A percentile compares a stretch with the other conserved stretches of the same genome.
Conservation (phyloP, 495 filamentous ascomycete species). For the Achaetomiella virescens region DNA sequence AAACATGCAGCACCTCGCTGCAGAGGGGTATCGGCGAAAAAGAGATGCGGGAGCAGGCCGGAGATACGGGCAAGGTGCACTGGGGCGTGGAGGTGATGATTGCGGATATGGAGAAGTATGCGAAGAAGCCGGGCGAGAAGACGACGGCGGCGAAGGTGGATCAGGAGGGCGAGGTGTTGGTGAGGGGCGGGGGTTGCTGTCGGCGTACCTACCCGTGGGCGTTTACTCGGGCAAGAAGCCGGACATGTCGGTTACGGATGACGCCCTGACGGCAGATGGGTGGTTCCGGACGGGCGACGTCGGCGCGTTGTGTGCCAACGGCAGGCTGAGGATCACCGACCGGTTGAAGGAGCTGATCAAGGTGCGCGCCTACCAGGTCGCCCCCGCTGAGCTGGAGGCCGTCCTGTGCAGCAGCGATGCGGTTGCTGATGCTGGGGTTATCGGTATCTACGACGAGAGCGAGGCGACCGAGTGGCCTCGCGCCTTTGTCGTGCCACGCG, state of each 20-base stretch:
- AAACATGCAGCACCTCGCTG: constrained; percentile 57
- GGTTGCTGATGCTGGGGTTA: constrained; percentile 57
- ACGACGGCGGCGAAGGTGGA: constrained; percentile 42
- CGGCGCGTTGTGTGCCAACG: constrained; percentile 50
- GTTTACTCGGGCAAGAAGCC: constrained; percentile 7
- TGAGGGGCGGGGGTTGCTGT: constrained; percentile 52
- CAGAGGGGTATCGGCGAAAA: constrained; percentile 48
- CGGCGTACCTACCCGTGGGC: constrained; percentile 44
- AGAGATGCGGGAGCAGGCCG: constrained; percentile 53
- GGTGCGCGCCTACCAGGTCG: constrained; percentile 65
- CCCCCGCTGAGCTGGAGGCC: constrained; percentile 65
- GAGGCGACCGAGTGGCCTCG: constrained; percentile 37
- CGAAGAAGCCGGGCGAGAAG: constrained; percentile 12
- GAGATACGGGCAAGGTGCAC: constrained; percentile 55
- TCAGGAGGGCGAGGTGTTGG: constrained; percentile 56
- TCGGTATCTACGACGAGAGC: constrained; percentile 59
- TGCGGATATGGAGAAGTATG: constrained; percentile 32
- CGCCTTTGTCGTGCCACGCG: constrained; percentile 26
- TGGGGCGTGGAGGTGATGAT: constrained; percentile 52
- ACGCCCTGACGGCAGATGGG: constrained; percentile 55
- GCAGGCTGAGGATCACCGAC: constrained; percentile 65
- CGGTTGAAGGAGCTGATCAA: constrained; percentile 77
- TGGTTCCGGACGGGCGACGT: constrained; percentile 65
- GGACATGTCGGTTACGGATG: constrained; percentile 44
- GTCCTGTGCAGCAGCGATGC: constrained; percentile 51